Percentiles rank a stretch among this genome's conserved stretches.
Evolutionary conservation across 1,284 basidiomycete genomes (phyloP).

Genomic region (Cutaneotrichosporon spelunceum): DNA sequence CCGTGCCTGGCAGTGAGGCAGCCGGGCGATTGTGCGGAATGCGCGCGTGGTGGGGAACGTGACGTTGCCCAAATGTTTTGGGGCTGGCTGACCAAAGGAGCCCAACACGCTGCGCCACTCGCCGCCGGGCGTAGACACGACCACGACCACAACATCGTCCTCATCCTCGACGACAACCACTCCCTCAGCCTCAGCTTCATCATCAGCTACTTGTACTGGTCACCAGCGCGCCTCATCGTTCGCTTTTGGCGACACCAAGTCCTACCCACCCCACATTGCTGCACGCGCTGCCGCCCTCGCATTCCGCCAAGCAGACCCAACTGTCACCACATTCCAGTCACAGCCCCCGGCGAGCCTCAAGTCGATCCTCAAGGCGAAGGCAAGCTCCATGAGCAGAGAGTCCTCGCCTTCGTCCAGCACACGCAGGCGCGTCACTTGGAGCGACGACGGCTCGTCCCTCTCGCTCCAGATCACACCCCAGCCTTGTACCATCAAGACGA

Average conservation of each 20-base stretch:
- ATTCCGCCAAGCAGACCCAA: not conserved
- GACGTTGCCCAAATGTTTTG: no score
- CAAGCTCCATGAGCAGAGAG: not conserved
- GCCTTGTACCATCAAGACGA: no score
- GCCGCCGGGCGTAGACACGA: no score
- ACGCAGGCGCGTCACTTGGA: constrained; percentile 1
- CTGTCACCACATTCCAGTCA: not conserved
- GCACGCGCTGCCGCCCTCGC: not conserved
- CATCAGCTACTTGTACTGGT: not conserved
- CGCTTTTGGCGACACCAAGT: not conserved
- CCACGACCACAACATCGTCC: no score
- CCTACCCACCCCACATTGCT: not conserved
- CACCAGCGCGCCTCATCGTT: not conserved
- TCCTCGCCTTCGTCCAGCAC: not conserved
- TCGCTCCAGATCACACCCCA: not conserved
- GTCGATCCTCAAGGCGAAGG: constrained; percentile 6
- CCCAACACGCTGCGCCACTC: no score
- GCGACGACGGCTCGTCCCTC: not conserved
- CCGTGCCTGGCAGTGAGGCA: no score
- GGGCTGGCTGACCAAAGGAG: no score
- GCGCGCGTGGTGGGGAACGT: no score
- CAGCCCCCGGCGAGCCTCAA: not conserved
- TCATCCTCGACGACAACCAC: not conserved
- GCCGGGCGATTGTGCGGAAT: no score
- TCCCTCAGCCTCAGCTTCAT: not conserved